Conservation (phyloP, 306 rosid genomes). For the Hylodesmum podocarpum region DNA sequence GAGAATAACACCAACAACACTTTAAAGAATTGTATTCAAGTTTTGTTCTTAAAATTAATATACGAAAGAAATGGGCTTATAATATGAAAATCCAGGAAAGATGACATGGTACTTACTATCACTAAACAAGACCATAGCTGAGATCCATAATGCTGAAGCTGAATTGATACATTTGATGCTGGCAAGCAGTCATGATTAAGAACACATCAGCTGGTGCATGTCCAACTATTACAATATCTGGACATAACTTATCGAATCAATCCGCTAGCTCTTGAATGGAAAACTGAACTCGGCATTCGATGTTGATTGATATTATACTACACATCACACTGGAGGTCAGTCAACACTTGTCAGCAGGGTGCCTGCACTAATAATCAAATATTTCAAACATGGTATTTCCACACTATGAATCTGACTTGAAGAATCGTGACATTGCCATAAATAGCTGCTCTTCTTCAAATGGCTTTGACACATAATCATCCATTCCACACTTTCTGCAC, state of each 20-base stretch:
- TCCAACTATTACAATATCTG: conserved; percentile 22
- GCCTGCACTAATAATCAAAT: conserved; percentile 21
- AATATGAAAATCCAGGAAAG: neutral
- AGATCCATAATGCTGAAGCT: conserved; percentile 29
- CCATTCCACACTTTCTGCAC: conserved; percentile 92
- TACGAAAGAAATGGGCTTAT: conserved; percentile 2
- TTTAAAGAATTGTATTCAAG: too few relatives aligned
- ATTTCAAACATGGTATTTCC: neutral
- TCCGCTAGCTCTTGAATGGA: conserved; percentile 28
- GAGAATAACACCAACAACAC: too few relatives aligned
- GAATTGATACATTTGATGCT: conserved; percentile 14
- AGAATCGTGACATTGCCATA: conserved; percentile 59
- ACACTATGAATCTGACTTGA: conserved; percentile 43
- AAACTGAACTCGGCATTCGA: neutral
- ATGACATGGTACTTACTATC: conserved; percentile 31
- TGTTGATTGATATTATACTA: neutral
- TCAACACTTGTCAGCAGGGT: conserved; percentile 21
- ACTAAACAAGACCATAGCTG: conserved; percentile 14
- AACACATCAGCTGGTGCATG: conserved; percentile 10
- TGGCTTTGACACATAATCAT: conserved; percentile 84
- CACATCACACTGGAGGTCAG: conserved; percentile 12
- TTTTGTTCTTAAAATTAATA: too few relatives aligned
- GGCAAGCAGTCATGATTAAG: conserved; percentile 9
- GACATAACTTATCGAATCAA: conserved; percentile 14
- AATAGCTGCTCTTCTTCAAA: conserved; percentile 85